phyloP scores from a whole-genome alignment of 257 asterid species.

The Solanum tarapatanum region DNA sequence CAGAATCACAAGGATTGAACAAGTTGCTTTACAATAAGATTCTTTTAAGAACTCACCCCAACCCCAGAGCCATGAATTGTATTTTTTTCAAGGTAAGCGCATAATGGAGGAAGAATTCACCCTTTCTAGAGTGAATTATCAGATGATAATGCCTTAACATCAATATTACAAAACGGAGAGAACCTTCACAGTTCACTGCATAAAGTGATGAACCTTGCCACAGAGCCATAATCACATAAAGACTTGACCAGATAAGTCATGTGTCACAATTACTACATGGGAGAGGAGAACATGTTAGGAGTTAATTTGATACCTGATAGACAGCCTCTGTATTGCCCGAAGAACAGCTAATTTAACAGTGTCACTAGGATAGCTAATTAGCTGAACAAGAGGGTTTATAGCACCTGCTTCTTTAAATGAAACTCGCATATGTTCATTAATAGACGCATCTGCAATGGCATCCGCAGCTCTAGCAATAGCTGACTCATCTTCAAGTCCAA shows the following conservation, averaged over 20 bases:
- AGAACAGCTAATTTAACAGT: constrained; percentile 43
- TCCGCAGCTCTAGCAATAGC: constrained; percentile 72
- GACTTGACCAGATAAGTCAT: neutral
- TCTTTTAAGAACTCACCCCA: neutral
- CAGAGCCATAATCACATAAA: neutral
- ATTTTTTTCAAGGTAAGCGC: neutral
- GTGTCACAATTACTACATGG: neutral
- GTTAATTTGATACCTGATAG: constrained; percentile 49
- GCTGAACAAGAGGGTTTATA: constrained; percentile 46
- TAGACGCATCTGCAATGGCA: constrained; percentile 63
- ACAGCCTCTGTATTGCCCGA: constrained; percentile 61
- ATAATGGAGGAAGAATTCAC: neutral
- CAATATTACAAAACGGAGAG: neutral
- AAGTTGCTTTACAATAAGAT: neutral
- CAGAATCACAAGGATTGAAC: neutral
- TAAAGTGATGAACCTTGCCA: neutral
- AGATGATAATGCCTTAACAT: neutral
- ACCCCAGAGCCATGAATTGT: neutral
- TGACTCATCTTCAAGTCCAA: constrained; percentile 73
- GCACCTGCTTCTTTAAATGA: constrained; percentile 81
- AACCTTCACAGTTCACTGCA: neutral
- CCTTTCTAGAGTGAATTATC: neutral
- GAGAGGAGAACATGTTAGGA: neutral
- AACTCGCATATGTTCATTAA: constrained; percentile 60
- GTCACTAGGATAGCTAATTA: constrained; percentile 46